These are phyloP conservation scores for Coniochaeta hoffmannii DNA, from an alignment of 2,329 filamentous ascomycete species.

Conservation along the genomic window DNA sequence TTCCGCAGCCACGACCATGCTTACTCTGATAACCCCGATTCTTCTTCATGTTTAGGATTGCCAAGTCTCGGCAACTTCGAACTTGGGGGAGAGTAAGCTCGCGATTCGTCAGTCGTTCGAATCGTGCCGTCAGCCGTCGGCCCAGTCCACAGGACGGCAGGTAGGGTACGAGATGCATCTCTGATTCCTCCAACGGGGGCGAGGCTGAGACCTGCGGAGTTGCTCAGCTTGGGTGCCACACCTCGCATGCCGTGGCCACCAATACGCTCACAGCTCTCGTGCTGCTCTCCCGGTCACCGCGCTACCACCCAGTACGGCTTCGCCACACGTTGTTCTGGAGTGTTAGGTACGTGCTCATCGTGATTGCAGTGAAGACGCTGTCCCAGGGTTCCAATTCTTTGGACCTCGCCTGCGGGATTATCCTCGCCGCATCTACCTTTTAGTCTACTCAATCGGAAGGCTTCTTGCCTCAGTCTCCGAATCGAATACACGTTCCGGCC, in stretches of 20 bases:
- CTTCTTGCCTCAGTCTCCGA: not conserved
- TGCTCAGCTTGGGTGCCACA: not conserved
- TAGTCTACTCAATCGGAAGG: not conserved
- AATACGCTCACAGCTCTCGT: not conserved
- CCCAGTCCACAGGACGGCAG: not conserved
- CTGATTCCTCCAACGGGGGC: not conserved
- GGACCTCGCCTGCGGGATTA: not conserved
- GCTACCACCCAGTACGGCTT: not conserved
- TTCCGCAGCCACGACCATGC: not conserved
- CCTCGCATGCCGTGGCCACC: not conserved
- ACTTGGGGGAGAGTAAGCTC: not conserved
- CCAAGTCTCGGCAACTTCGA: not conserved
- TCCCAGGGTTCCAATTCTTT: not conserved
- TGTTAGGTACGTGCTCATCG: not conserved
- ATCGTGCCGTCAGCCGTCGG: not conserved
- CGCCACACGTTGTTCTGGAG: not conserved
- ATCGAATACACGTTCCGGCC: not conserved
- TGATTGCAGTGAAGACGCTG: not conserved
- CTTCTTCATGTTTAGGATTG: not conserved
- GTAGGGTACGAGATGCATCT: not conserved
- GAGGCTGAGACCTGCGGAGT: not conserved
- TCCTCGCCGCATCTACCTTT: not conserved
- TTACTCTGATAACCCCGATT: not conserved
- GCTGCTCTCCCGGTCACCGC: not conserved
- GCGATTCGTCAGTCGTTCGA: not conserved